These are phyloP conservation scores for Nicotiana attenuata DNA, from an alignment of 257 asterid species.

Conservation along the genomic window DNA sequence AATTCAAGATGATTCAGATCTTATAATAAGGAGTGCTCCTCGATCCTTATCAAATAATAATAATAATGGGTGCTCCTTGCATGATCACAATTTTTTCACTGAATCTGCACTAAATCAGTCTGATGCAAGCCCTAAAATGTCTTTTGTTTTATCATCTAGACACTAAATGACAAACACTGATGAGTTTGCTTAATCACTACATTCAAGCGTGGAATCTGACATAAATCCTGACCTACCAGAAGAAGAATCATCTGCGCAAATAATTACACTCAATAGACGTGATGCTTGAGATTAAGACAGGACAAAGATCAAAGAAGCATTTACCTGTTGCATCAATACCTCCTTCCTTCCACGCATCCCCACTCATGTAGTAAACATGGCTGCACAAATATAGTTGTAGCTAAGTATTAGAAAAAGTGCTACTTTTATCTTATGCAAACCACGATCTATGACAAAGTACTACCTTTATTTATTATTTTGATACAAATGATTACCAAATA, in stretches of 20 bases:
- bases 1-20: not conserved
- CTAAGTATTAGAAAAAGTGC: not conserved
- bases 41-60: not conserved
- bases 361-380: conserved; percentile 99
- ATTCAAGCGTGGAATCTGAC: not conserved
- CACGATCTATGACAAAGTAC: too few relatives aligned
- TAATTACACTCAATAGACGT: not conserved
- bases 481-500: too few relatives aligned
- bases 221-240: not conserved
- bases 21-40: not conserved
- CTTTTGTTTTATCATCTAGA: not conserved
- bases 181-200: too few relatives aligned
- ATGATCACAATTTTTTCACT: not conserved
- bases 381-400: conserved; percentile 34
- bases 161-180: not conserved
- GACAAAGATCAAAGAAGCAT: conserved; percentile 18
- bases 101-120: not conserved
- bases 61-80: not conserved
- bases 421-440: too few relatives aligned
- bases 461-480: too few relatives aligned
- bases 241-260: not conserved
- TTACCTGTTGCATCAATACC: conserved; percentile 99
- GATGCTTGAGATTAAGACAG: not conserved
- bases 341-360: conserved; percentile 99
- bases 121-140: not conserved